A percentile compares a stretch with the other conserved stretches of the same genome.
Evolutionary conservation across 2,329 filamentous ascomycete species (phyloP).

Genomic region (Hymenoscyphus repandus): DNA sequence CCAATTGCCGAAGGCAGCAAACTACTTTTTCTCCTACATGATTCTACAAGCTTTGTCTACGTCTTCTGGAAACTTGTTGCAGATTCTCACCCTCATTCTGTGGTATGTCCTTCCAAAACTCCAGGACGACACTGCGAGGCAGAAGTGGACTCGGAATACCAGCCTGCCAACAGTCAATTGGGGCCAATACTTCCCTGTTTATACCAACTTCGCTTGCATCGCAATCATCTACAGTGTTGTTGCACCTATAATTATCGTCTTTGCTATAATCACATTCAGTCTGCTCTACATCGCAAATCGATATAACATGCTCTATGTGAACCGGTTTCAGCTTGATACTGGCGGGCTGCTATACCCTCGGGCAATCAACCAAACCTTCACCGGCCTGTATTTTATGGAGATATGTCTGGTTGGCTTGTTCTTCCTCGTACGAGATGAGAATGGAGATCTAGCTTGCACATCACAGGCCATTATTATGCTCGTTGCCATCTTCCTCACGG

Average conservation of each 20-base stretch:
- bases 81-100: conserved; percentile 70
- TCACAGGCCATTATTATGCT: conserved; percentile 85
- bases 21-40: conserved; percentile 99
- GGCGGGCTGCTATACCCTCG: conserved; percentile 87
- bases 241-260: conserved; percentile 83
- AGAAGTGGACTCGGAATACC: conserved; percentile 84
- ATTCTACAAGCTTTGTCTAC: conserved; percentile 88
- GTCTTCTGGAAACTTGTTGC: conserved; percentile 82
- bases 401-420: conserved; percentile 85
- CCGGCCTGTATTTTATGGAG: conserved; percentile 92
- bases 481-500: conserved; percentile 63
- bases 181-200: conserved; percentile 93
- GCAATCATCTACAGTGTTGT: conserved; percentile 84
- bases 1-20: conserved; percentile 80
- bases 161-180: conserved; percentile 73
- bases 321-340: conserved; percentile 82
- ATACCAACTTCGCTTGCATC: conserved; percentile 95
- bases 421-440: conserved; percentile 63
- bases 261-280: conserved; percentile 87
- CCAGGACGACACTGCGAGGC: conserved; percentile 72
- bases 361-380: conserved; percentile 93
- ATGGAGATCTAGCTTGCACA: conserved; percentile 53
- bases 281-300: conserved; percentile 92
- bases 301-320: conserved; percentile 97
- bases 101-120: conserved; percentile 81